Base-by-base conservation (phyloP, 208 protist species). In the Acanthamoeba healyi region DNA sequence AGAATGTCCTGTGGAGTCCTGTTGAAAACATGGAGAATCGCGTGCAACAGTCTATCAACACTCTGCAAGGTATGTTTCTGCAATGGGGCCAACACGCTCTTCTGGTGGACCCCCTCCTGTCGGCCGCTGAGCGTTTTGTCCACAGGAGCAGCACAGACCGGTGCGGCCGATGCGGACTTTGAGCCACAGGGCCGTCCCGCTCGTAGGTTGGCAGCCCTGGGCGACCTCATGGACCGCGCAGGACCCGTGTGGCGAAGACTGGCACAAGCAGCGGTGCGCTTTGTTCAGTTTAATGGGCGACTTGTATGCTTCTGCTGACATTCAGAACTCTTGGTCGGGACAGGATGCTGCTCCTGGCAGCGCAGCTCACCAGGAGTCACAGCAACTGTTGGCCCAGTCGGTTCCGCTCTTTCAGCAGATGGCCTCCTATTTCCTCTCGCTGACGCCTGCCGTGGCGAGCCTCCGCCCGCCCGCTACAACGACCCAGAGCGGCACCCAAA, bases 181-280 rank as follows among this genome's bases (percentile, higher is more conserved):
- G 44, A 86, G 46, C 24, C 77, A 6, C 77, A 86, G 26, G 44
- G 77, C 29, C 77, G 77, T 22, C 44, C 77, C 24, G 77, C 42
- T 58, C 77, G 44, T 12, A 51, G 77, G 24, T 38, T 86, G 42
- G 10, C 58, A 6, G 77, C 77, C 6, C 14, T 58, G 14, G 46
- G 42, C 10, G 46, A 86, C 29, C 29, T 86, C 24, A 32, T 86
- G n/a, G 44, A 86, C 29, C 77, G 77, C 34, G 26, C 44, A 1
- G 15, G 42, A 2, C 77, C 77, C 40, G n/a, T 86, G 19, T 86
- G 77, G 77, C 77, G 34, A 38, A 32, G 77, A 12, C 77, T 86
- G 77, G 77, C 77, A 14, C 77, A 86, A 36, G 77, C 77, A 15
- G 77, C 77, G 77, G 77, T 86, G 26, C 44, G 77, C 32, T 19